Percentiles rank a stretch among this genome's conserved stretches.
These are phyloP conservation scores for Curvularia eragrostidis DNA, from an alignment of 2,329 filamentous ascomycete species.

Conservation along the genomic window DNA sequence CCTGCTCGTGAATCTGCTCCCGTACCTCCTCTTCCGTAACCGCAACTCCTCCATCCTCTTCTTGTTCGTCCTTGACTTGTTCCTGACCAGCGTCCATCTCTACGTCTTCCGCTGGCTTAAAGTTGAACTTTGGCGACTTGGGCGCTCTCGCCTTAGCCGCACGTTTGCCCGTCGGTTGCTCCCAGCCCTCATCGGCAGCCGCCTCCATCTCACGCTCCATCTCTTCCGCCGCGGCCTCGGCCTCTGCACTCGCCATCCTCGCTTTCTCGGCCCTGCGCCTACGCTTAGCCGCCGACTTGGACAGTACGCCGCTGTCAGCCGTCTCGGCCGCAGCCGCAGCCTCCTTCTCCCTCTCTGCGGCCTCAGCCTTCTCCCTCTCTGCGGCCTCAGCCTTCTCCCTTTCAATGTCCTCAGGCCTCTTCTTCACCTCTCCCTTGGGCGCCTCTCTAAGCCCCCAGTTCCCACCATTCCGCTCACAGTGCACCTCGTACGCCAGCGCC, in stretches of 20 bases:
- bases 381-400: conserved; percentile 30
- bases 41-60: conserved; percentile 16
- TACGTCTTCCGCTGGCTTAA: conserved; percentile 18
- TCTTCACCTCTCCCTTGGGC: conserved; percentile 79
- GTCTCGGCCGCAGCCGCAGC: conserved; percentile 25
- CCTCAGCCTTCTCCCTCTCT: conserved; percentile 35
- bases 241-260: neutral
- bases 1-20: conserved; percentile 13
- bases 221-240: conserved; percentile 11
- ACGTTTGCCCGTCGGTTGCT: conserved; percentile 20
- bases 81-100: conserved; percentile 3
- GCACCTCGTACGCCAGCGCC: conserved; percentile 91
- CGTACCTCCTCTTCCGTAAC: conserved; percentile 15
- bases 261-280: conserved; percentile 9
- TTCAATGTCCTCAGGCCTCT: conserved; percentile 49
- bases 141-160: conserved; percentile 17
- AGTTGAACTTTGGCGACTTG: conserved; percentile 19
- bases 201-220: conserved; percentile 5
- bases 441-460: conserved; percentile 82
- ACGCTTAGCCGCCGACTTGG: conserved; percentile 18
- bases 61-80: conserved; percentile 5
- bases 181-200: conserved; percentile 19
- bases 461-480: conserved; percentile 87
- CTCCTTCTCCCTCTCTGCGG: conserved; percentile 37
- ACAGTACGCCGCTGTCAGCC: conserved; percentile 28